phyloP scores from a whole-genome alignment of 108 stramenopile species.

The Stephanodiscus triporus region DNA sequence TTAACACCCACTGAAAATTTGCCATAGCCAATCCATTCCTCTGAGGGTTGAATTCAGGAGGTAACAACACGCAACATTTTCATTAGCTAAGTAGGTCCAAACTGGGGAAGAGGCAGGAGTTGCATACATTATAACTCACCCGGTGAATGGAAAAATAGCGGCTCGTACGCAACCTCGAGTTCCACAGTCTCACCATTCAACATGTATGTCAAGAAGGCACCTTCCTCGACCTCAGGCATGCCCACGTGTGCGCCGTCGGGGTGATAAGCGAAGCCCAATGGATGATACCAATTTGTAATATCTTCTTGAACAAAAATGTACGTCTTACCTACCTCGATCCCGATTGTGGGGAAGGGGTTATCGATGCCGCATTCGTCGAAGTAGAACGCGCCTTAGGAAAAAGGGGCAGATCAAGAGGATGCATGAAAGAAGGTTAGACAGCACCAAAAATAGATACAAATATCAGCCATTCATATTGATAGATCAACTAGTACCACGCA shows the following conservation, averaged over 20 bases:
- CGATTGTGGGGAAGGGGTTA: constrained; percentile 77
- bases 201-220: constrained; percentile 15
- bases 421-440: background rate
- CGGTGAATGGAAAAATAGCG: constrained; percentile 70
- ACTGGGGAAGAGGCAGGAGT: background rate
- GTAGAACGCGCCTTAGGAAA: constrained; percentile 57
- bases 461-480: background rate
- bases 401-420: background rate
- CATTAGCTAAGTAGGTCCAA: background rate
- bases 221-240: constrained; percentile 22
- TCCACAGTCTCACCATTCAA: constrained; percentile 76
- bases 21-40: constrained; percentile 62
- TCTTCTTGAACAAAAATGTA: constrained; percentile 78
- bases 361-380: constrained; percentile 81
- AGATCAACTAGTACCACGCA: constrained; percentile 47
- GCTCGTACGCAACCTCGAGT: constrained; percentile 74
- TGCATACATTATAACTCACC: constrained; percentile 14
- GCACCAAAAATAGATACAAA: background rate
- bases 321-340: constrained; percentile 72
- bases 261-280: constrained; percentile 78
- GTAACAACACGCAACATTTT: background rate
- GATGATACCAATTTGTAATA: constrained; percentile 81
- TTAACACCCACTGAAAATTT: constrained; percentile 61
- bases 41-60: constrained; percentile 18
- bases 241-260: constrained; percentile 35